Conservation (phyloP, 75 land plant genomes). For the Sequoia sempervirens region DNA sequence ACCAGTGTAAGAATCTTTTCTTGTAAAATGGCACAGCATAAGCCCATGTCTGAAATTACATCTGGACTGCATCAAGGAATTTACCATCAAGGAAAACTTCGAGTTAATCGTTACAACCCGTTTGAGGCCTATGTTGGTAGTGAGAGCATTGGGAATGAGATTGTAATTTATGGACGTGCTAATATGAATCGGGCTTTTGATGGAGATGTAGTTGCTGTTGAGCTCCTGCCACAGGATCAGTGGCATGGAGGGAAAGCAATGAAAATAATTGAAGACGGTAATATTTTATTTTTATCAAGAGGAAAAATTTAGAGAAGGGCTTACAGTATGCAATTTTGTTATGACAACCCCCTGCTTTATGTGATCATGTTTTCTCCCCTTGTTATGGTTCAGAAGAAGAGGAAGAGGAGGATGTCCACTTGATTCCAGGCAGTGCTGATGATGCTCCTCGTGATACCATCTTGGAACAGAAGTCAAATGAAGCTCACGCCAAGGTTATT, state of each 20-base stretch:
- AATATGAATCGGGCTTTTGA: constrained; percentile 99
- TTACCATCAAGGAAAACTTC: constrained; percentile 94
- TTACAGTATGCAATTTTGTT: background rate
- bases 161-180: constrained; percentile 69
- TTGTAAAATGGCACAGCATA: constrained; percentile 62
- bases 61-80: constrained; percentile 80
- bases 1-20: constrained; percentile 9
- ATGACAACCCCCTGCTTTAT: background rate
- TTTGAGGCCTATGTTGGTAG: constrained; percentile 98
- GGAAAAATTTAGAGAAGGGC: background rate
- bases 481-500: constrained; percentile 14
- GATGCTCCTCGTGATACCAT: constrained; percentile 72
- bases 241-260: constrained; percentile 66
- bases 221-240: constrained; percentile 82
- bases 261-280: constrained; percentile 84
- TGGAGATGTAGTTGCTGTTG: constrained; percentile 97
- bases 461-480: constrained; percentile 18
- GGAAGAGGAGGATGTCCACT: constrained; percentile 72
- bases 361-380: background rate
- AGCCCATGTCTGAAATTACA: constrained; percentile 95
- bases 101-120: constrained; percentile 91
- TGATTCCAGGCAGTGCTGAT: constrained; percentile 89
- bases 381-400: constrained; percentile 57
- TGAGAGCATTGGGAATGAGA: constrained; percentile 99
- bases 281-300: background rate